Percentiles rank a stretch among this genome's conserved stretches.
phyloP scores from a whole-genome alignment of 129 eudicot genomes.

The Dittrichia graveolens region DNA sequence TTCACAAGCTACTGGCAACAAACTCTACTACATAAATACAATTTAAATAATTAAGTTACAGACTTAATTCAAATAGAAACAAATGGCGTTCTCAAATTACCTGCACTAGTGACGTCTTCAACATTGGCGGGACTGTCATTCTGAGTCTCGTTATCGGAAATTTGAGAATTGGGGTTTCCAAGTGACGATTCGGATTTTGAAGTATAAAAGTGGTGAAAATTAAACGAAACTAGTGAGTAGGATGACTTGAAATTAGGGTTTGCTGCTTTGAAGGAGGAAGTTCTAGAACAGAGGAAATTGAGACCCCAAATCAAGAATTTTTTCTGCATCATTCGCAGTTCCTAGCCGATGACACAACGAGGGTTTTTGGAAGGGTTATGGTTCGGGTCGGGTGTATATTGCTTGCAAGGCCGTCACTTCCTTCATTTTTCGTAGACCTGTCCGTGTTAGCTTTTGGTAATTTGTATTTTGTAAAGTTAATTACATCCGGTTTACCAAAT shows the following conservation, averaged over 20 bases:
- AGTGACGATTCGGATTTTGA: conserved; percentile 22
- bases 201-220: background rate
- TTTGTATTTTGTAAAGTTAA: too few relatives aligned
- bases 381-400: background rate
- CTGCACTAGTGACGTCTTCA: conserved; percentile 33
- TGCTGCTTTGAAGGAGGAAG: background rate
- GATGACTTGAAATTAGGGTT: background rate
- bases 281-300: conserved; percentile 8
- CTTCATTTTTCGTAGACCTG: too few relatives aligned
- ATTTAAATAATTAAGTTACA: background rate
- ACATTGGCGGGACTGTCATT: conserved; percentile 7
- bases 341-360: background rate
- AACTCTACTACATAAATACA: background rate
- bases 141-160: conserved; percentile 20
- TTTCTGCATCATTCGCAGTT: conserved; percentile 16
- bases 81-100: conserved; percentile 3
- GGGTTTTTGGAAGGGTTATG: conserved; percentile 10
- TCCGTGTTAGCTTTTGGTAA: too few relatives aligned
- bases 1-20: background rate
- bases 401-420: too few relatives aligned
- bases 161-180: conserved; percentile 20
- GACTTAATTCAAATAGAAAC: background rate
- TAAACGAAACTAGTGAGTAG: background rate
- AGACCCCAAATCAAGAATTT: background rate
- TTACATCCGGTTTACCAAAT: too few relatives aligned